Evolutionary conservation across 495 filamentous ascomycete genomes (phyloP), one percentile per base, ranked within the genome.

Genomic region (Penicillium bialowiezense): DNA sequence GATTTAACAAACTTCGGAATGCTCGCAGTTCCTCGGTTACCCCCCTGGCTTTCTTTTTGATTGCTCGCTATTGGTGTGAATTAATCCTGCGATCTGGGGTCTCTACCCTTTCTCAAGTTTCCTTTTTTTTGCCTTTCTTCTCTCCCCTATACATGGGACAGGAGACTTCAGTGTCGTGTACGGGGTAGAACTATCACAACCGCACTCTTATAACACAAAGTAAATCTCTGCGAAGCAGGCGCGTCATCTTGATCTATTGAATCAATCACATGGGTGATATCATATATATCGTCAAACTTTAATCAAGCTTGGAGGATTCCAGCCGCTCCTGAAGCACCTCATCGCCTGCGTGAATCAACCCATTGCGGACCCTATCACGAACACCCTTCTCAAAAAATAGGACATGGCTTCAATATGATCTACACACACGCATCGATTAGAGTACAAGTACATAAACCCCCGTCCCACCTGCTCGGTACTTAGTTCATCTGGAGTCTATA

Each of bases 291-390:
- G 26, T 17, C 15, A 45, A 52, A 46, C 41, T 42, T 45, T 41
- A 57, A 52, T 36, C 13, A 19, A 13, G 7, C 6, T 5, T 29
- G 23, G 19, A 13, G 7, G 5, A 2, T 29, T 29, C 26, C 31
- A 32, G 17, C 19, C 34, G 40, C 28, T 34, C 7, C 9, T n/a
- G 33, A 36, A 65, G 57, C 63, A 66, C 63, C 63, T 66, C 60
- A 66, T 66, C 41, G 29, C 23, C 33, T 29, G 45, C 41, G 21
- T 43, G 9, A 50, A 66, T 68, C 54, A 59, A 62, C 41, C 42
- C 60, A 68, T 61, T 43, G 51, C 34, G 40, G 62, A 49, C 40
- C 52, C 5, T 10, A 24, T 31, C 4, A 19, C 52, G 18, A 58
- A 50, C 50, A 38, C 34, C 18, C 12, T 32, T 13, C 29, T 32